These are phyloP conservation scores for Dendrocalamus sinicus DNA, from an alignment of 176 grass and related monocot genomes.

Conservation along the genomic window DNA sequence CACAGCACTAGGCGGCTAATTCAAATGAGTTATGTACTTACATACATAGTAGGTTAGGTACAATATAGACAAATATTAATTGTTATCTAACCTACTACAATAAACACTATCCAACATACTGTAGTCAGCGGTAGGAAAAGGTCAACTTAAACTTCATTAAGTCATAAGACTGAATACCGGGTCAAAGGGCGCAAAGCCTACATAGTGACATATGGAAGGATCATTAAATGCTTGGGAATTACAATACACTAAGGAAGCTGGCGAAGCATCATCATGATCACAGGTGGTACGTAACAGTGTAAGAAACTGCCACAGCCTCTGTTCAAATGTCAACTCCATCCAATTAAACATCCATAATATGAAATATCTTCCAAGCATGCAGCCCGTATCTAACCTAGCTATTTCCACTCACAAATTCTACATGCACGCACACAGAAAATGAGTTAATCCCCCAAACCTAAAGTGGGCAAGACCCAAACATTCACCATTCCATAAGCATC, in stretches of 20 bases:
- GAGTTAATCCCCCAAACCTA: neutral
- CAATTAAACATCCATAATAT: neutral
- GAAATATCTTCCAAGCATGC: neutral
- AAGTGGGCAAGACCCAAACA: neutral
- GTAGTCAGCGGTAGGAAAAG: conserved; percentile 38
- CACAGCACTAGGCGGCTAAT: neutral
- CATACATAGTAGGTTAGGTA: conserved; percentile 5
- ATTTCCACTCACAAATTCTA: neutral
- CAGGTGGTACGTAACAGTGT: neutral
- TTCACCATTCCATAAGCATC: neutral
- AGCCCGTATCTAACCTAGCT: neutral
- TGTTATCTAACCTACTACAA: conserved; percentile 11
- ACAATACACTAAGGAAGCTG: neutral
- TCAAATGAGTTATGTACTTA: neutral
- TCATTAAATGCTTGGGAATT: conserved; percentile 18
- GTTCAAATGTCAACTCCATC: conserved; percentile 16
- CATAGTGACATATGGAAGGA: conserved; percentile 24
- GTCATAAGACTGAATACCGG: neutral
- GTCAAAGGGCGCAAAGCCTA: conserved; percentile 9
- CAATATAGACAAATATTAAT: conserved; percentile 18
- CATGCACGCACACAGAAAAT: neutral
- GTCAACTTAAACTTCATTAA: conserved; percentile 8
- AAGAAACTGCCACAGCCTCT: neutral
- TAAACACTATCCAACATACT: conserved; percentile 23
- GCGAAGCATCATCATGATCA: neutral